Evolutionary conservation across 495 filamentous ascomycete species (phyloP).

Genomic region (Terfezia claveryi): DNA sequence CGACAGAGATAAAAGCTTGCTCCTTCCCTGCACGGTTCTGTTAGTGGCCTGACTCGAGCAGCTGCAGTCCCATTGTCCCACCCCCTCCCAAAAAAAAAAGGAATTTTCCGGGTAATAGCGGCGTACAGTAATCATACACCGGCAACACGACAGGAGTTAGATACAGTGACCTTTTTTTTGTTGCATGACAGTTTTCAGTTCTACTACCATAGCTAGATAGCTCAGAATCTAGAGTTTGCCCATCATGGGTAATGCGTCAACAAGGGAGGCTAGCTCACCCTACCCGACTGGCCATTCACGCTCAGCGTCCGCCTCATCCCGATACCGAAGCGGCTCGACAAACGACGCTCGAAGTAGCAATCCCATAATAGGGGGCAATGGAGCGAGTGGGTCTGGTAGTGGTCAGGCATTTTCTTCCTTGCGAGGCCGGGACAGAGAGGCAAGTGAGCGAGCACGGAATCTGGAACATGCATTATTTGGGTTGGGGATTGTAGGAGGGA

Average conservation of each 20-base stretch:
- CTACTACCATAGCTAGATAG: no score
- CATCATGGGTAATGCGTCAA: slow-evolving; percentile 17
- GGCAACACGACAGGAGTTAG: no score
- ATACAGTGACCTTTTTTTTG: no score
- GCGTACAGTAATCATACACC: no score
- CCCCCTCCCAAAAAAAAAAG: no score
- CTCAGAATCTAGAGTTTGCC: no score
- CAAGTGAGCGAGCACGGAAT: slow-evolving; percentile 10
- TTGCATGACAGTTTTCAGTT: no score
- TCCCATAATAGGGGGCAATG: slow-evolving; percentile 4
- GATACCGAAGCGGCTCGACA: slow-evolving; percentile 8
- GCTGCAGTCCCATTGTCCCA: no score
- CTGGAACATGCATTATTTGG: slow-evolving; percentile 15
- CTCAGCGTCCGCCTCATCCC: slow-evolving; percentile 9
- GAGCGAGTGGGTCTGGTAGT: slow-evolving; percentile 1
- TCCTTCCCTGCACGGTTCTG: no score
- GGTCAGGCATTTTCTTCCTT: not conserved
- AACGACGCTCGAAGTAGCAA: slow-evolving; percentile 11
- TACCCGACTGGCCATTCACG: slow-evolving; percentile 9
- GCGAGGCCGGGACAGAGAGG: slow-evolving; percentile 3
- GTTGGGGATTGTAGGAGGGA: slow-evolving; percentile 5
- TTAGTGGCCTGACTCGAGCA: no score
- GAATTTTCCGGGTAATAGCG: no score
- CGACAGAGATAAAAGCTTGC: no score
- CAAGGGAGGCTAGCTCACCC: slow-evolving; percentile 18